Evolutionary conservation across 1,284 basidiomycete genomes (phyloP).

Genomic region (Coniferiporia weirii): DNA sequence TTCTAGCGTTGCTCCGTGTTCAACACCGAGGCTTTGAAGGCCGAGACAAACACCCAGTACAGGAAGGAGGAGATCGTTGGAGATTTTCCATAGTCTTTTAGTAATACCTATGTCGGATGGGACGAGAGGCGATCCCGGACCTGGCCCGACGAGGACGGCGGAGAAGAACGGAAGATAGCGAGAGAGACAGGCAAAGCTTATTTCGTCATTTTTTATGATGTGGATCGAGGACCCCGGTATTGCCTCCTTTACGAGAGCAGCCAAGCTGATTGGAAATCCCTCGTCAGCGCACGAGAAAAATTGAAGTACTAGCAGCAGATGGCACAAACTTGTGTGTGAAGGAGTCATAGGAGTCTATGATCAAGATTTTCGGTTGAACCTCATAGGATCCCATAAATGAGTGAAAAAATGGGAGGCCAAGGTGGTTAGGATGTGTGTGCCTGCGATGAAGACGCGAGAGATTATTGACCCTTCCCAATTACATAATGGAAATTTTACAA

Average conservation of each 20-base stretch:
- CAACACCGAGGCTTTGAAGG: constrained; percentile 82
- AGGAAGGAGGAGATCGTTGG: constrained; percentile 51
- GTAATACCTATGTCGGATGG: constrained; percentile 61
- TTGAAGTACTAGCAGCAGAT: not conserved
- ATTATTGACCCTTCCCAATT: too few species aligned
- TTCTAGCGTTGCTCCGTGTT: constrained; percentile 61
- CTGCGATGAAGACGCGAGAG: too few species aligned
- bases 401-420: not conserved
- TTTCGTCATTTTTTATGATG: constrained; percentile 67
- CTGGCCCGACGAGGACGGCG: constrained; percentile 71
- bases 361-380: constrained; percentile 43
- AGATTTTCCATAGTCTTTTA: constrained; percentile 58
- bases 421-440: too few species aligned
- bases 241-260: constrained; percentile 53
- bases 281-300: not conserved
- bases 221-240: constrained; percentile 56
- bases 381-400: constrained; percentile 6
- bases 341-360: constrained; percentile 82
- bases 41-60: constrained; percentile 91
- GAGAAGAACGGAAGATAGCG: constrained; percentile 55
- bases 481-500: too few species aligned
- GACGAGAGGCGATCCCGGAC: constrained; percentile 73
- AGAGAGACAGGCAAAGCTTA: constrained; percentile 44
- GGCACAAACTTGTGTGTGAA: constrained; percentile 77
- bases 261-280: constrained; percentile 42